Evolutionary conservation across 495 filamentous ascomycete genomes (phyloP).

Genomic region (Penicillium soppii): DNA sequence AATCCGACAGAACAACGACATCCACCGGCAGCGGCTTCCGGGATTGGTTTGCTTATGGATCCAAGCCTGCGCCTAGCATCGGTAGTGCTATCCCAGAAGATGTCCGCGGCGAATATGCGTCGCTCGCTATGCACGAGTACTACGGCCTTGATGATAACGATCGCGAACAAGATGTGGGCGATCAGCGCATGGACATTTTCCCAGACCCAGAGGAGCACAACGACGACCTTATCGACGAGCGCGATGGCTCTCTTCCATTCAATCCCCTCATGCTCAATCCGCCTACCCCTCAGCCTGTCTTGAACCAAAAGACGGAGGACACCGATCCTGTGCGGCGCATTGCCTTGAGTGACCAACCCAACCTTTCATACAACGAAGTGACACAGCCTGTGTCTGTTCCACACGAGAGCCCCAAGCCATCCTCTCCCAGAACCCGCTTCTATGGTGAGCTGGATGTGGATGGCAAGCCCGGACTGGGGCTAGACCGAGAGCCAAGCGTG

Average conservation of each 20-base stretch:
- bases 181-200: conserved; percentile 40
- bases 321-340: conserved; percentile 26
- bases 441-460: conserved; percentile 37
- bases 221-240: conserved; percentile 38
- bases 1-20: conserved; percentile 35
- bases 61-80: conserved; percentile 31
- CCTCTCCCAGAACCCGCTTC: conserved; percentile 30
- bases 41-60: conserved; percentile 40
- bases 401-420: conserved; percentile 16
- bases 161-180: conserved; percentile 38
- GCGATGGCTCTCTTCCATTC: conserved; percentile 29
- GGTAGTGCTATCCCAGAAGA: conserved; percentile 36
- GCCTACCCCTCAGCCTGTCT: conserved; percentile 46
- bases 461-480: conserved; percentile 21
- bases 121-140: conserved; percentile 37
- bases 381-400: conserved; percentile 11
- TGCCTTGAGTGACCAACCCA: conserved; percentile 36
- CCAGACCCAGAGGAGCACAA: conserved; percentile 49
- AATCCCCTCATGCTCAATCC: conserved; percentile 55
- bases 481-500: conserved; percentile 25
- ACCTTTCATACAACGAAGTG: conserved; percentile 30
- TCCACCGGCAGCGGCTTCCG: conserved; percentile 31
- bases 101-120: conserved; percentile 41
- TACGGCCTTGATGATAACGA: conserved; percentile 39
- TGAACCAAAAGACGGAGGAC: conserved; percentile 19